Evolutionary conservation across 2,329 filamentous ascomycete genomes (phyloP), one percentile per base, ranked within the genome.

Genomic region (Diplocarpon rosae): DNA sequence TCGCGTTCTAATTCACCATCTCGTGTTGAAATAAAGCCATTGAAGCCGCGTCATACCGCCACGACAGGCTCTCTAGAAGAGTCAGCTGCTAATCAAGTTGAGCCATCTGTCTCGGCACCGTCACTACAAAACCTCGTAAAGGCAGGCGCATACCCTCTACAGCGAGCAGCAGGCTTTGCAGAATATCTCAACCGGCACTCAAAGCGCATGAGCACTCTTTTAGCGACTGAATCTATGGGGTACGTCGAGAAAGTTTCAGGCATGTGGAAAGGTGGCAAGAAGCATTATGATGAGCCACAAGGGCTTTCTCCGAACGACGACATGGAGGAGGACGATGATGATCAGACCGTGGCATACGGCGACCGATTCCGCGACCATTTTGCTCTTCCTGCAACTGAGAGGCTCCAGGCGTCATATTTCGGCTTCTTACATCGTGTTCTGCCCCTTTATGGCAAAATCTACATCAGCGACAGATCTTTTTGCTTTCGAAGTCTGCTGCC

Each of bases 201-300:
- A 16, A 84, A 85, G 54, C 78, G 79, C 29, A 85, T 96, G 79
- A 86, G 85, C 48, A 85, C 72, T 24, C 67, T 94, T 8, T 67
- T 96, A 37, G 85, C 90, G 6, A 86, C 83, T 0, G 89, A 95
- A 62, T 93, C 90, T 0, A 94, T 95, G 80, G 88, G 87, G 1
- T 96, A 96, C 60, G 83, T 95, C 28, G 89, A 93, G 59, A 96
- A 95, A 63, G 89, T 96, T 0, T 94, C 90, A 0, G 90, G 88
- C 31, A 96, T 96, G 85, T 92, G 92, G 79, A 85, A 88, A 54
- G 92, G 92, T 29, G 86, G 86, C 11, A 81, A 83, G 56, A 88
- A 83, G 57, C 90, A 96, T 63, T 98, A 96, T 57, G 80, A 83
- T 39, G 83, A 76, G 35, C 70, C 71, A 2, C 62, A 66, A 36